Conservation (phyloP, 192 early-diverging fungal genomes). For the Piromyces finnis region DNA sequence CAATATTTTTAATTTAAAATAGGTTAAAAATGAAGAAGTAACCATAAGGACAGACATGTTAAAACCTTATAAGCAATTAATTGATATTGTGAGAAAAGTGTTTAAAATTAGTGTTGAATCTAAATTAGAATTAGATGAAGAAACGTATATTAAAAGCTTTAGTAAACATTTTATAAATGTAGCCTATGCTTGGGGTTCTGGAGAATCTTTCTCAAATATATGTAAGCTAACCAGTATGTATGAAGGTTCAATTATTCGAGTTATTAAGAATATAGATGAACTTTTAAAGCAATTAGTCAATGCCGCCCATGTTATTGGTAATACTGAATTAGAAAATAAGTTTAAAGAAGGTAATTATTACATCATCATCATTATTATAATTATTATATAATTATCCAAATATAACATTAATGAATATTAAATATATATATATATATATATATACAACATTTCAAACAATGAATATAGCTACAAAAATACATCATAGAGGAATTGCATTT, state of each 20-base stretch:
- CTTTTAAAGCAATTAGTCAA: conserved; percentile 69
- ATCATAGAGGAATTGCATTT: conserved; percentile 94
- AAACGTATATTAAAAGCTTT: conserved; percentile 73
- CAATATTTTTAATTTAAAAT: too few relatives aligned
- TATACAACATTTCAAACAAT: not conserved
- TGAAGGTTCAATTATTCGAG: conserved; percentile 83
- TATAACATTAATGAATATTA: not conserved
- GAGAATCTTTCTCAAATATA: conserved; percentile 81
- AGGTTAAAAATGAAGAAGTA: conserved; percentile 7
- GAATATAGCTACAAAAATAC: conserved; percentile 44
- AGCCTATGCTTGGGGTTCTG: conserved; percentile 75
- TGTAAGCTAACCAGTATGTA: conserved; percentile 85
- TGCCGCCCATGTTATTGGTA: conserved; percentile 86
- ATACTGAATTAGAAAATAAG: conserved; percentile 80
- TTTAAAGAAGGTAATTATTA: conserved; percentile 66
- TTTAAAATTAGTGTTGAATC: conserved; percentile 72
- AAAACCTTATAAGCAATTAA: conserved; percentile 53
- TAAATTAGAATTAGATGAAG: conserved; percentile 71
- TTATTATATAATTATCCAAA: too few relatives aligned
- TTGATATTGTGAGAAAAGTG: conserved; percentile 67
- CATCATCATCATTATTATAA: too few relatives aligned
- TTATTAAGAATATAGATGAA: conserved; percentile 77
- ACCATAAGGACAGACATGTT: conserved; percentile 55
- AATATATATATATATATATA: not conserved
- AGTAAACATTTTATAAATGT: conserved; percentile 82